Base-by-base conservation (phyloP, 1,284 basidiomycete species). In the Puccinia polysora region DNA sequence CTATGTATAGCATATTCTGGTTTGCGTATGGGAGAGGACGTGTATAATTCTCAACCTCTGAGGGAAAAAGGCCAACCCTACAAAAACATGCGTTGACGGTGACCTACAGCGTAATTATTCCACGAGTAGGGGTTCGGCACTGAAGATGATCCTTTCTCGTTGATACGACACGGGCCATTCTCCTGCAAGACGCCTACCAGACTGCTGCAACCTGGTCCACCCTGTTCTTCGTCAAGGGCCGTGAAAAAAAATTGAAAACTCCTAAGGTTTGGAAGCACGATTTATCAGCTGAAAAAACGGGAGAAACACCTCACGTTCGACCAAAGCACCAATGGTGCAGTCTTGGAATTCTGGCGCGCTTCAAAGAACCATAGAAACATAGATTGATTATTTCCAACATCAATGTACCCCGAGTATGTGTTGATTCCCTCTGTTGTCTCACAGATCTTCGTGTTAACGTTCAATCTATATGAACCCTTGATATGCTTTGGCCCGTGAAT, bases 1-100 rank as follows among this genome's bases (percentile, higher is more conserved):
- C 88, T 63, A 89, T 85, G 76, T 88, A 89, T 59, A 89, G 85
- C 87, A 85, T 84, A 77, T 88, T 86, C 58, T n/a, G n/a, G n/a
- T n/a, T n/a, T n/a, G n/a, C n/a, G n/a, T n/a, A n/a, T n/a, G n/a
- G n/a, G n/a, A n/a, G n/a, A n/a, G n/a, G n/a, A n/a, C n/a, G n/a
- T n/a, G n/a, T n/a, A n/a, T n/a, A n/a, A n/a, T n/a, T n/a, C n/a
- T n/a, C n/a, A n/a, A n/a, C n/a, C n/a, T n/a, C n/a, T n/a, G n/a
- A n/a, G n/a, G n/a, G n/a, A n/a, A n/a, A n/a, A n/a, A n/a, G n/a
- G n/a, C n/a, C n/a, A n/a, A n/a, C n/a, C n/a, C n/a, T n/a, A n/a
- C n/a, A n/a, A n/a, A n/a, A n/a, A n/a, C n/a, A n/a, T n/a, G n/a
- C n/a, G n/a, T n/a, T n/a, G n/a, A n/a, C n/a, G n/a, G 36, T 20